Evolutionary conservation across 192 early-diverging fungal species (phyloP).

Genomic region (Pecoramyces ruminantium): DNA sequence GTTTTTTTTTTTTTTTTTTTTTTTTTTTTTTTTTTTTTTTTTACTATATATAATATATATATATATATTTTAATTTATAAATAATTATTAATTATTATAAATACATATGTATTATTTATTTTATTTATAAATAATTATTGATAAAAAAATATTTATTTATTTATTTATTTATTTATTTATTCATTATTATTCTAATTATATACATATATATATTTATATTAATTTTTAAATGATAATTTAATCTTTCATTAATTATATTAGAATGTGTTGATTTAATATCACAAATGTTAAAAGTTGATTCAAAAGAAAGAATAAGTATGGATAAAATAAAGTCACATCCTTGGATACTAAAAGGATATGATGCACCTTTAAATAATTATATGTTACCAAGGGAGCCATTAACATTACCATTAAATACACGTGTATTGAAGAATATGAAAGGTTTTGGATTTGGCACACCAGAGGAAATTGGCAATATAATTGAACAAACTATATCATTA

Average conservation of each 20-base stretch:
- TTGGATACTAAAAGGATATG: slow-evolving; percentile 75
- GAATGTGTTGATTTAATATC: slow-evolving; percentile 78
- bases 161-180: no score
- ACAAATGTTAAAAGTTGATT: slow-evolving; percentile 65
- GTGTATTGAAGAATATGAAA: slow-evolving; percentile 63
- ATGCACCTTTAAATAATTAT: slow-evolving; percentile 41
- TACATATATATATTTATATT: no score
- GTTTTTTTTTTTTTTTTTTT: no score
- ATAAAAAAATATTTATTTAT: no score
- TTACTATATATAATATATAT: no score
- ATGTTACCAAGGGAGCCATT: slow-evolving; percentile 46
- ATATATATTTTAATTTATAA: no score
- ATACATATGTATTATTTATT: no score
- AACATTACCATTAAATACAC: slow-evolving; percentile 46
- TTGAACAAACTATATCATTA: slow-evolving; percentile 17
- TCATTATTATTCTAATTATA: no score
- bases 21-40: no score
- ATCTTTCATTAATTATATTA: slow-evolving; percentile 8
- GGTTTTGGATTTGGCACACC: slow-evolving; percentile 84
- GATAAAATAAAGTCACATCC: slow-evolving; percentile 64
- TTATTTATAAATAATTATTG: no score
- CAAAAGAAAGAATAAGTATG: slow-evolving; percentile 62
- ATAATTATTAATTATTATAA: no score
- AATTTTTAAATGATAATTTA: no score
- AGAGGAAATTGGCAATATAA: slow-evolving; percentile 38